Base-by-base conservation (phyloP, 2,329 filamentous ascomycete genomes). In the Mycosphaerelloides madeirae region DNA sequence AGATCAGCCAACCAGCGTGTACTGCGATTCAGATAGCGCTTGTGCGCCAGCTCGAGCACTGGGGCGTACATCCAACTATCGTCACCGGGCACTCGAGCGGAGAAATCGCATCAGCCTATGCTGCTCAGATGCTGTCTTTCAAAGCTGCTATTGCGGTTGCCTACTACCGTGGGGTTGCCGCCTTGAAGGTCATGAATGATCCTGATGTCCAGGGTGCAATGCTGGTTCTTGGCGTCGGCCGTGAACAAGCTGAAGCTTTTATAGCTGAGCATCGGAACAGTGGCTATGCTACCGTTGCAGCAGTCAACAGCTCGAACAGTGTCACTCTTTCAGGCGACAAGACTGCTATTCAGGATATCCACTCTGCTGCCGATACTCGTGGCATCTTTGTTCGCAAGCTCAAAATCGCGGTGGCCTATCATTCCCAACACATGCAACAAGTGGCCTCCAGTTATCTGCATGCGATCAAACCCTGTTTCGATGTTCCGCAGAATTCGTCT, bases 1-100 rank as follows among this genome's bases (percentile, higher is more conserved):
- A 55, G 22, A 50, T 78, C 14, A 68, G 72, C 0, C 77, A 80
- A 49, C 74, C 77, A 1, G 55, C 78, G 1, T 79, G 72, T 38
- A 79, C 77, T 0, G 76, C 77, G 0, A 32, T 81, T 1, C 78
- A 81, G 51, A 65, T 81, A 1, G 75, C 65, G 0, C 52, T 78
- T 2, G 62, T 73, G 0, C 64, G 74, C 15, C 53, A 68, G 0
- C 61, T 76, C 1, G 19, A 13, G 3, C 36, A 45, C 14, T 55
- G 50, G 31, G 51, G 51, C 14, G 47, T 65, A 12, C 6, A 12
- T 6, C 56, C 62, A 13, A 25, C 33, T 13, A 50, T 46, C 15
- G 60, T 65, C 1, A 52, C 60, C 13, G 64, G 64, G 9, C 64
- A 66, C 44, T 59, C 55, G 3, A 57, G 48, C 12, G 64, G 64